Percentiles rank a stretch among this genome's conserved stretches.
These are phyloP conservation scores for Suhomyces canberraensis DNA, from an alignment of 805 yeast species.

Conservation along the genomic window DNA sequence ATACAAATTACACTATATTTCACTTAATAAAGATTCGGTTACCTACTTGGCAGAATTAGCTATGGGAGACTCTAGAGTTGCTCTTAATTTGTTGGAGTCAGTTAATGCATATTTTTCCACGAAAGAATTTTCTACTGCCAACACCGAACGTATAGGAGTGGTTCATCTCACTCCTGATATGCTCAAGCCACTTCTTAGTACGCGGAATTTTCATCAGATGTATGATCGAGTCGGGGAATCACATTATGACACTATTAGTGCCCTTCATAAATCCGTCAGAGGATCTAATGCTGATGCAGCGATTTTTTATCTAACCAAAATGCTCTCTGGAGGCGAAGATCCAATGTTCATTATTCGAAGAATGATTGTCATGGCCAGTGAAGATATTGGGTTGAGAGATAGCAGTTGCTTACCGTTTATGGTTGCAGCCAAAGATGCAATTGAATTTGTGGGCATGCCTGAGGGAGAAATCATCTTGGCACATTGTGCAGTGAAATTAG, in stretches of 20 bases:
- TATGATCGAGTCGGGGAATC: constrained; percentile 88
- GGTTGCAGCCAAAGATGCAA: constrained; percentile 78
- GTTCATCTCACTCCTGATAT: constrained; percentile 38
- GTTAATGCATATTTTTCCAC: constrained; percentile 52
- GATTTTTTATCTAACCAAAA: constrained; percentile 76
- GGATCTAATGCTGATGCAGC: constrained; percentile 92
- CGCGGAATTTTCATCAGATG: constrained; percentile 46
- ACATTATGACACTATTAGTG: constrained; percentile 94
- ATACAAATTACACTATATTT: constrained; percentile 46
- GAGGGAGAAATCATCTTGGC: constrained; percentile 88
- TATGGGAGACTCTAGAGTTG: constrained; percentile 86
- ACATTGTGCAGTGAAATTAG: constrained; percentile 89
- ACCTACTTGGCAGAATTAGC: constrained; percentile 70
- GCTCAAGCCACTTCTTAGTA: constrained; percentile 42
- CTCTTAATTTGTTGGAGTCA: constrained; percentile 76
- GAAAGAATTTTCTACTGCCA: constrained; percentile 18
- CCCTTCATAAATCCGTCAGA: constrained; percentile 88
- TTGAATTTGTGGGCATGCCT: constrained; percentile 89
- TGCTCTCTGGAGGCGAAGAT: constrained; percentile 93
- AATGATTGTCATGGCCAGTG: constrained; percentile 93
- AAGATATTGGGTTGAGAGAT: constrained; percentile 87
- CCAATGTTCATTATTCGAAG: constrained; percentile 86
- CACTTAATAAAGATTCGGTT: constrained; percentile 53
- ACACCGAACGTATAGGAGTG: constrained; percentile 22
- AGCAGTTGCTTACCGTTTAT: constrained; percentile 84